Percentiles rank a stretch among this genome's conserved stretches.
phyloP scores from a whole-genome alignment of 1,284 basidiomycete species.

The Trichosporon sp. region DNA sequence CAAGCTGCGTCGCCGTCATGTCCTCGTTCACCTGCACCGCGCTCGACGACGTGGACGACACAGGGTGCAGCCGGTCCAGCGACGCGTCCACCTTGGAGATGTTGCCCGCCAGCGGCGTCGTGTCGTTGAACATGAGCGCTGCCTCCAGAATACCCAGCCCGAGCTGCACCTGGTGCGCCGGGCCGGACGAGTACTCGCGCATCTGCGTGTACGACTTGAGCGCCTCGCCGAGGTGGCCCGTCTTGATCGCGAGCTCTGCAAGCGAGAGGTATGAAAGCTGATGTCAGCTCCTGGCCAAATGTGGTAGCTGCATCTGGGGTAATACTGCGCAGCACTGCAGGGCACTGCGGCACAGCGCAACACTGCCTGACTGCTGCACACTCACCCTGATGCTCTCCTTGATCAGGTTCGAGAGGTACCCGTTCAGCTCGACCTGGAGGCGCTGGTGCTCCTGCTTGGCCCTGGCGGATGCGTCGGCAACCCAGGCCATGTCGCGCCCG shows the following conservation, averaged over 20 bases:
- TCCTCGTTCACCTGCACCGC: constrained; percentile 16
- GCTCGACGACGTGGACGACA: not conserved
- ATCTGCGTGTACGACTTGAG: constrained; percentile 31
- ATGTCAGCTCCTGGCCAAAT: not conserved
- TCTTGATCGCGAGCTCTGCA: constrained; percentile 35
- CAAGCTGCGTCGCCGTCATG: constrained; percentile 36
- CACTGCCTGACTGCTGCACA: no score
- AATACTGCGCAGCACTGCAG: no score
- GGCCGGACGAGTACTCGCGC: constrained; percentile 36
- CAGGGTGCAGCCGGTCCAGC: constrained; percentile 37
- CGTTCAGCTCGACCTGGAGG: constrained; percentile 40
- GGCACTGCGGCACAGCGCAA: no score
- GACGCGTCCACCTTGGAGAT: constrained; percentile 39
- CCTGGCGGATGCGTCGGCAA: constrained; percentile 22
- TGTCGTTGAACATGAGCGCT: constrained; percentile 34
- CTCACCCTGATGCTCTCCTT: constrained; percentile 46
- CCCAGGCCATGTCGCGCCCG: constrained; percentile 33
- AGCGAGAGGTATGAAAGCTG: constrained; percentile 45
- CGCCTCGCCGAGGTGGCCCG: constrained; percentile 27
- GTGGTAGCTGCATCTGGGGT: no score
- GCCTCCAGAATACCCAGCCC: constrained; percentile 40
- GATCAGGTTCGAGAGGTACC: constrained; percentile 46
- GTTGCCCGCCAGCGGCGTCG: constrained; percentile 31
- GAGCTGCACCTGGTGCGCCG: constrained; percentile 39
- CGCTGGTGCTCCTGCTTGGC: constrained; percentile 31